These are phyloP conservation scores for Rachicladosporium sp. DNA, from an alignment of 2,329 filamentous ascomycete species.

Conservation along the genomic window DNA sequence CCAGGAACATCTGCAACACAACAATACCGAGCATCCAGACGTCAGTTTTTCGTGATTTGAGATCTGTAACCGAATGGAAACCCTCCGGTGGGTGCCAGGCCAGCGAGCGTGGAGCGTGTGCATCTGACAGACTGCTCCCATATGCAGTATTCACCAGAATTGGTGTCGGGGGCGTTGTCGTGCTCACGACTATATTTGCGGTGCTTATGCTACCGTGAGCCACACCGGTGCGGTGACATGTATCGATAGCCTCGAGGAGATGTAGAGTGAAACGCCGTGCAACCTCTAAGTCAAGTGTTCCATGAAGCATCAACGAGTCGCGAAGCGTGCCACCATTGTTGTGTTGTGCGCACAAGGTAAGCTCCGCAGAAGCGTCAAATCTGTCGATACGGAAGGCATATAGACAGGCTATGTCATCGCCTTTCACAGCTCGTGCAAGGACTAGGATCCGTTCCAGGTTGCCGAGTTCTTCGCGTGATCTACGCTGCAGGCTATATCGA, in stretches of 20 bases:
- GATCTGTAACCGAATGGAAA: slow-evolving; percentile 24
- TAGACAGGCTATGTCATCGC: slow-evolving; percentile 66
- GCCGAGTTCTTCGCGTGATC: slow-evolving; percentile 16
- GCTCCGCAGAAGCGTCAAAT: slow-evolving; percentile 7
- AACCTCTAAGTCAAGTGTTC: slow-evolving; percentile 55
- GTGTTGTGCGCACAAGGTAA: slow-evolving; percentile 42
- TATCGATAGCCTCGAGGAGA: slow-evolving; percentile 76
- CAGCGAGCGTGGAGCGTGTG: no score
- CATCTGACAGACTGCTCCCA: slow-evolving; percentile 50
- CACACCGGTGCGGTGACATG: slow-evolving; percentile 72
- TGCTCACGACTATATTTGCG: no score
- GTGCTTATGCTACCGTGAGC: slow-evolving; percentile 43
- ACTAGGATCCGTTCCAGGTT: slow-evolving; percentile 42
- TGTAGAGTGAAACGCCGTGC: slow-evolving; percentile 86
- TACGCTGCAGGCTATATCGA: slow-evolving; percentile 12
- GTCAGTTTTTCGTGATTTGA: slow-evolving; percentile 58
- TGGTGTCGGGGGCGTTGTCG: no score
- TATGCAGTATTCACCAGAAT: slow-evolving; percentile 33
- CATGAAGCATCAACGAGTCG: slow-evolving; percentile 63
- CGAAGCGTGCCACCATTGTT: slow-evolving; percentile 68
- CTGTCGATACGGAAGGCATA: slow-evolving; percentile 46
- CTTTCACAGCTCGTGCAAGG: slow-evolving; percentile 58
- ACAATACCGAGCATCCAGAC: slow-evolving; percentile 92
- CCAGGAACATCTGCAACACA: slow-evolving; percentile 89
- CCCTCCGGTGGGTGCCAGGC: slow-evolving; percentile 14